Evolutionary conservation across 768 basidiomycete genomes (phyloP).

Genomic region (Astraeus odoratus): DNA sequence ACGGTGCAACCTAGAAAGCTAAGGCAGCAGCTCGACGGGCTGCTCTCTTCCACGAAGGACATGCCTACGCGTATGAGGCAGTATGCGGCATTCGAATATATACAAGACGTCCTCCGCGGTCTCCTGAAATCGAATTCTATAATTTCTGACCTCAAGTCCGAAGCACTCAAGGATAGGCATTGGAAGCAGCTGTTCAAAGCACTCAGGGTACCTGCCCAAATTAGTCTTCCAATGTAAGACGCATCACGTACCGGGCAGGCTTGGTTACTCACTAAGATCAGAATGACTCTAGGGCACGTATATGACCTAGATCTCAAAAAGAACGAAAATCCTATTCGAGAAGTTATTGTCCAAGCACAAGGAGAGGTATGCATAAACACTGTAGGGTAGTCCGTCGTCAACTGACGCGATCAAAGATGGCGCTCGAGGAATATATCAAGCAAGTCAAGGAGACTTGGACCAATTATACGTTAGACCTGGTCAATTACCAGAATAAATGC

Average conservation of each 20-base stretch:
- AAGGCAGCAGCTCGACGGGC: conserved; percentile 87
- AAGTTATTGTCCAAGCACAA: conserved; percentile 94
- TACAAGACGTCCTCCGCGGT: conserved; percentile 83
- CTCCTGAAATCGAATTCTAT: conserved; percentile 86
- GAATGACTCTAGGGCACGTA: conserved; percentile 93
- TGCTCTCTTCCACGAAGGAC: conserved; percentile 90
- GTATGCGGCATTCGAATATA: conserved; percentile 97
- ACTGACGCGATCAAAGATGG: conserved; percentile 55
- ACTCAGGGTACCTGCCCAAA: conserved; percentile 65
- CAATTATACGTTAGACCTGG: conserved; percentile 88
- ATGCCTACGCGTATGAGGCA: conserved; percentile 99
- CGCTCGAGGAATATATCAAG: conserved; percentile 90
- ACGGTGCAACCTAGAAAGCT: conserved; percentile 92
- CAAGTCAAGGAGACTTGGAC: conserved; percentile 98
- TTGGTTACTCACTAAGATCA: conserved; percentile 23
- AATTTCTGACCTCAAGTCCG: conserved; percentile 93
- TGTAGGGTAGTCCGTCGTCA: neutral
- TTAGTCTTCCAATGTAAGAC: conserved; percentile 66
- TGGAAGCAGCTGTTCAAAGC: conserved; percentile 97
- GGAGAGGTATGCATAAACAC: conserved; percentile 62
- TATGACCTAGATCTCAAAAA: conserved; percentile 95
- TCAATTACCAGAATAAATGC: conserved; percentile 99
- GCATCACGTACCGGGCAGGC: conserved; percentile 8
- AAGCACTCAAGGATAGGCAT: conserved; percentile 94
- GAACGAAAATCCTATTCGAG: conserved; percentile 87